phyloP scores from a whole-genome alignment of 1,139 yeast genomes.

The Saccharomyces hybrid region DNA sequence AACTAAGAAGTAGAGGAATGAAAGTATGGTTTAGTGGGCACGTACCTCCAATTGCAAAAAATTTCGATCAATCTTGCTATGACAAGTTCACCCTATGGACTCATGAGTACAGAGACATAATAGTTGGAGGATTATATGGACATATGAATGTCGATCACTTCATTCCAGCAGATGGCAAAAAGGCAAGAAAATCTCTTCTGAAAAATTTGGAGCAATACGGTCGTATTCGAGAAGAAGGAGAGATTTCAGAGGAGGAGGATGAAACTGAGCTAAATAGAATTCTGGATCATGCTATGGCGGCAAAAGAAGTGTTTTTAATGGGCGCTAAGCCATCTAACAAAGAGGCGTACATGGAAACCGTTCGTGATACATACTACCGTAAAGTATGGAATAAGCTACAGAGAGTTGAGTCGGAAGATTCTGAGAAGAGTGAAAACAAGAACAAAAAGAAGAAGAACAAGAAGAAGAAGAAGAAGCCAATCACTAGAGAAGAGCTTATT shows the following conservation, averaged over 20 bases:
- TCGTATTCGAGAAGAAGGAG: conserved; percentile 15
- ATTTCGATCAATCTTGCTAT: conserved; percentile 63
- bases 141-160: conserved; percentile 88
- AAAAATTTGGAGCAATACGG: conserved; percentile 10
- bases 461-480: conserved; percentile 31
- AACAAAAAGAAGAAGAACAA: conserved; percentile 16
- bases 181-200: conserved; percentile 43
- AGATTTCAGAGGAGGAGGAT: conserved; percentile 9
- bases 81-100: conserved; percentile 70
- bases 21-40: conserved; percentile 85
- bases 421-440: conserved; percentile 4
- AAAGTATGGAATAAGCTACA: conserved; percentile 19
- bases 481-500: conserved; percentile 34
- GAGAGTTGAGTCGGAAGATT: not conserved
- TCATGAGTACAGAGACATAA: conserved; percentile 73
- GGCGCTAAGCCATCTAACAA: conserved; percentile 66
- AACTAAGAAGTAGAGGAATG: conserved; percentile 64
- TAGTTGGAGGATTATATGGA: conserved; percentile 76
- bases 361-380: conserved; percentile 48
- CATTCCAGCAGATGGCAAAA: conserved; percentile 62
- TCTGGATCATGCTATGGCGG: conserved; percentile 27
- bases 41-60: conserved; percentile 78
- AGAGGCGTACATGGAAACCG: conserved; percentile 50
- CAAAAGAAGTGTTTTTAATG: conserved; percentile 29
- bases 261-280: conserved; percentile 11